Evolutionary conservation across 2,329 filamentous ascomycete species (phyloP).

Genomic region (Exophiala sp.): DNA sequence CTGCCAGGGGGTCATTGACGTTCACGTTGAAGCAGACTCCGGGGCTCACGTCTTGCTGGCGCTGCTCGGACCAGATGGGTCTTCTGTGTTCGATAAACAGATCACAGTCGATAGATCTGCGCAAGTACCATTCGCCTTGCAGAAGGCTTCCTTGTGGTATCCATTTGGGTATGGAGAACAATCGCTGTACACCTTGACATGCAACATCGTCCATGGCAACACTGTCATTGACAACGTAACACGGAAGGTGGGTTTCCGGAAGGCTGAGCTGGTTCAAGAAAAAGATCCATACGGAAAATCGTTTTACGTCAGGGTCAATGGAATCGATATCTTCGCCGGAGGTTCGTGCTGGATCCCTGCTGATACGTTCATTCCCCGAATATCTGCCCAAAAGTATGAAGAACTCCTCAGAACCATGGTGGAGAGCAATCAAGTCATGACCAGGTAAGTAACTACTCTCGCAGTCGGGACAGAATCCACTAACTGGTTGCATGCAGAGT

Average conservation of each 20-base stretch:
- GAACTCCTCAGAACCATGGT: conserved; percentile 60
- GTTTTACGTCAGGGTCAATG: conserved; percentile 63
- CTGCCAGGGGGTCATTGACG: conserved; percentile 20
- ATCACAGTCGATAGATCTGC: not conserved
- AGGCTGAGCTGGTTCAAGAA: conserved; percentile 31
- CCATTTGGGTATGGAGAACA: conserved; percentile 58
- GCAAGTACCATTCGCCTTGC: no score
- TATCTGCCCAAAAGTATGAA: conserved; percentile 52
- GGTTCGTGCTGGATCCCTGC: no score
- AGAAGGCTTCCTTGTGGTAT: conserved; percentile 55
- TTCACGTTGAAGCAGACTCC: no score
- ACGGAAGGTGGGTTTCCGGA: not conserved
- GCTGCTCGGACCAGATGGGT: no score
- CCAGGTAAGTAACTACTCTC: conserved; percentile 29
- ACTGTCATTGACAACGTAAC: conserved; percentile 26
- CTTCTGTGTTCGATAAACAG: not conserved
- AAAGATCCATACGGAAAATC: conserved; percentile 55
- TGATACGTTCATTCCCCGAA: conserved; percentile 42
- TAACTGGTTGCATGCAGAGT: conserved; percentile 38
- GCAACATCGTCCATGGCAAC: conserved; percentile 37
- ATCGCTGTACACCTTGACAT: conserved; percentile 53
- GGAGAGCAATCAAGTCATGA: conserved; percentile 60
- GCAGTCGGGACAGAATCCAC: no score
- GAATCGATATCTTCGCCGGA: no score
- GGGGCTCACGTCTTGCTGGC: no score